Base-by-base conservation (phyloP, 116 monocot species). In the Dioscorea cayenensis region DNA sequence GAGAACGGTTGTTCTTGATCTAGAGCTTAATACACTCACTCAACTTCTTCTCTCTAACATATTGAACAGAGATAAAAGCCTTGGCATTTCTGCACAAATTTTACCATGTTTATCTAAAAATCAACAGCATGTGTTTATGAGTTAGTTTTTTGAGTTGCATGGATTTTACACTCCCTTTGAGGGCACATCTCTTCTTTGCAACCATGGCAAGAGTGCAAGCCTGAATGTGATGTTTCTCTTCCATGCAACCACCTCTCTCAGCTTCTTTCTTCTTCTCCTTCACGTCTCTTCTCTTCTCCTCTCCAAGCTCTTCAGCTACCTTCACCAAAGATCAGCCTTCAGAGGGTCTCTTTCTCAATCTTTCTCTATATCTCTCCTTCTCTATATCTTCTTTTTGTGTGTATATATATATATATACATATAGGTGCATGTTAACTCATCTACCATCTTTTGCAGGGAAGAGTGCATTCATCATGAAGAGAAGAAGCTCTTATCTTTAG, bases 261-360 rank as follows among this genome's bases (percentile, higher is more conserved):
- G 72, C 52, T 64, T 80, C 68, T 18, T 86, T 73, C 71, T 92
- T 27, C 63, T 91, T 37, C 25, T 85, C 74, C 14, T 77, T 38
- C 64, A 86, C 65, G 71, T 77, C 62, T 43, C 52, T 35, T 71
- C 60, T 71, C 51, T 81, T 72, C 73, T 89, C 77, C 71, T 92
- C 65, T 22, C 48, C 77, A 86, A 79, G 72, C 70, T 89, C 78
- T 76, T 86, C 80, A 70, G 67, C 48, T 65, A 71, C 59, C 78
- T 83, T 63, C 52, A 69, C 37, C 69, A 19, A 19, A 51, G 70
- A 67, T 7, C 60, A 9, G 77, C 62, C 19, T 66, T 65, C 59
- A 60, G 77, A 38, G 64, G 74, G 81, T 82, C 19, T 7, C 37
- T n/a, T n/a, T 27, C 55, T 19, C 60, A 64, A 20, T 12, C 43